Evolutionary conservation across 331 rosid genomes (phyloP).

Genomic region (Pyrus hybrid): DNA sequence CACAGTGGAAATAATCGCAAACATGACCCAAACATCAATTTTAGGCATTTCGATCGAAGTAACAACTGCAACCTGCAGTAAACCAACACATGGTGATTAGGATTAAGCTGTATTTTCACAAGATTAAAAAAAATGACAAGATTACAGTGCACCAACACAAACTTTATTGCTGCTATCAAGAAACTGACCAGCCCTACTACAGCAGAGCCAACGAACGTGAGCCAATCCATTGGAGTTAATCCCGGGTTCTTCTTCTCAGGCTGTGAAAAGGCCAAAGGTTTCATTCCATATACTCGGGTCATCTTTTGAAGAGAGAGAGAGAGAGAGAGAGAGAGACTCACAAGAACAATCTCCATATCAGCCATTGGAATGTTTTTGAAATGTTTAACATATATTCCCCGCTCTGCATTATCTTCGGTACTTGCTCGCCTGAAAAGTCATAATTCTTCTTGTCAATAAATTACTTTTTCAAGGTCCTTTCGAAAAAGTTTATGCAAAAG

Average conservation of each 20-base stretch:
- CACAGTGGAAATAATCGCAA: conserved; percentile 77
- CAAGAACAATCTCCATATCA: conserved; percentile 97
- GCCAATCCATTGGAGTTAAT: conserved; percentile 99
- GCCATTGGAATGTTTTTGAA: conserved; percentile 96
- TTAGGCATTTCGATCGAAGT: conserved; percentile 76
- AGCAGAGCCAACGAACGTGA: conserved; percentile 79
- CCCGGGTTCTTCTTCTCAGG: conserved; percentile 98
- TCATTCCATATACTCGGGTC: background rate
- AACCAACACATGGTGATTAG: background rate
- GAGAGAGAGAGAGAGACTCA: conserved; percentile 30
- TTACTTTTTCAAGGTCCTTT: background rate
- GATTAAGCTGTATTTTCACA: background rate
- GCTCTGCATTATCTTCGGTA: conserved; percentile 40
- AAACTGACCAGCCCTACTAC: conserved; percentile 84
- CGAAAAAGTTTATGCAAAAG: background rate
- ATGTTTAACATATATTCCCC: conserved; percentile 88
- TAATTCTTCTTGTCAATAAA: background rate
- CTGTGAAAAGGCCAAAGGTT: conserved; percentile 37
- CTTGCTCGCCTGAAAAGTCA: conserved; percentile 56
- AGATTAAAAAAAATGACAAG: background rate
- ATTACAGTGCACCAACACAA: background rate
- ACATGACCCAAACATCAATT: conserved; percentile 75
- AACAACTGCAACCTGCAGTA: conserved; percentile 70
- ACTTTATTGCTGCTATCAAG: background rate
- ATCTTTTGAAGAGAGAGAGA: too few relatives aligned